These are phyloP conservation scores for Coemansia sp. DNA, from an alignment of 192 early-diverging fungal species.

Conservation along the genomic window DNA sequence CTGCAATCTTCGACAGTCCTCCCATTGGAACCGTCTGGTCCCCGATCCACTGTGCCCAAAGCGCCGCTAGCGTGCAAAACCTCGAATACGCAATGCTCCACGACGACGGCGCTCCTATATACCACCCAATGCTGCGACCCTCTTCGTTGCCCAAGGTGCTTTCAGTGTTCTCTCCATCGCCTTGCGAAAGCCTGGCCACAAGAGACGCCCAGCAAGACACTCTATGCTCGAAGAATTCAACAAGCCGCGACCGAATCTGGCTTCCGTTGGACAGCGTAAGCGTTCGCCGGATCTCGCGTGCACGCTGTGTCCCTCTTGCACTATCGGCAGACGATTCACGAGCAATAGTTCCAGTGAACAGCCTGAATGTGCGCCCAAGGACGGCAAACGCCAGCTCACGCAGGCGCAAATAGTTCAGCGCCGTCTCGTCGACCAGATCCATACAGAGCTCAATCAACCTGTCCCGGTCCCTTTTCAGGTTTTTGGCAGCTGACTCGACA, in stretches of 20 bases:
- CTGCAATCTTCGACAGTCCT: conserved; percentile 16
- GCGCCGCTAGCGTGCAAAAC: conserved; percentile 30
- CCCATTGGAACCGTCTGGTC: conserved; percentile 24
- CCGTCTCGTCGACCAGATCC: conserved; percentile 19
- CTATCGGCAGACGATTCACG: neutral
- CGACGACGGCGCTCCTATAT: conserved; percentile 18
- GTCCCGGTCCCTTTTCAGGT: conserved; percentile 28
- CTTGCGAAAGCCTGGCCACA: neutral
- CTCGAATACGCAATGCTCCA: conserved; percentile 41
- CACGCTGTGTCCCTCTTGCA: neutral
- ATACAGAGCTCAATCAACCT: conserved; percentile 15
- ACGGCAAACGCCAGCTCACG: conserved; percentile 44
- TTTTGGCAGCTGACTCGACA: conserved; percentile 1
- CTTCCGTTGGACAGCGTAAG: conserved; percentile 6
- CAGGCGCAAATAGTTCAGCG: conserved; percentile 12
- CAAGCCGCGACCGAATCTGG: conserved; percentile 16
- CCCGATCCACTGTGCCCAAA: conserved; percentile 46
- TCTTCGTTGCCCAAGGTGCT: neutral
- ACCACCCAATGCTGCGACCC: neutral
- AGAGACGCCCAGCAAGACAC: conserved; percentile 12
- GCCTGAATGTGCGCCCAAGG: conserved; percentile 23
- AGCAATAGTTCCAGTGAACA: conserved; percentile 34
- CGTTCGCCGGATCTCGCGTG: conserved; percentile 14
- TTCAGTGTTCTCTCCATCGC: neutral
- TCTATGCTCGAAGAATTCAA: conserved; percentile 19